Evolutionary conservation across 345 rosid species (phyloP).

Genomic region (Fremontodendron californicum): DNA sequence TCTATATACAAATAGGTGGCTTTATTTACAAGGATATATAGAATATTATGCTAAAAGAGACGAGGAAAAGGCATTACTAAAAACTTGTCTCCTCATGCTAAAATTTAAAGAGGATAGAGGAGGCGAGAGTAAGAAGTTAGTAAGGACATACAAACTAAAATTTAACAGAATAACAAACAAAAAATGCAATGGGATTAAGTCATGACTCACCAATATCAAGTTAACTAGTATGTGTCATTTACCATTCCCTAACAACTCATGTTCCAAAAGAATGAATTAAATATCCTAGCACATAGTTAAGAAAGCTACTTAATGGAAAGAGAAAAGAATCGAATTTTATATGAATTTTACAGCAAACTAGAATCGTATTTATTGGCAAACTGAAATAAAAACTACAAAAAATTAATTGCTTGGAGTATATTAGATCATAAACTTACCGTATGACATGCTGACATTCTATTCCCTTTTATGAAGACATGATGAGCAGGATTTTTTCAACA

Average conservation of each 20-base stretch:
- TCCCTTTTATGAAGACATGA: constrained; percentile 28
- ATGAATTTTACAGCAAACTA: neutral
- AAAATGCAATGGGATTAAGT: neutral
- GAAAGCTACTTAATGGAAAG: neutral
- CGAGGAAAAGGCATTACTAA: neutral
- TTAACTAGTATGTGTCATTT: neutral
- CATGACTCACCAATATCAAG: neutral
- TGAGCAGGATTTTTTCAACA: constrained; percentile 49
- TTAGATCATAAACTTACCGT: neutral
- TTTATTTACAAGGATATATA: neutral
- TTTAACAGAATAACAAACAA: neutral
- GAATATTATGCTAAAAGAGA: neutral
- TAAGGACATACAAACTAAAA: neutral
- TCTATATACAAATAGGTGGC: neutral
- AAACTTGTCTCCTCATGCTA: neutral
- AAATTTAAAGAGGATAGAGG: neutral
- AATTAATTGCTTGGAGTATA: neutral
- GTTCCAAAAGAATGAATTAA: neutral
- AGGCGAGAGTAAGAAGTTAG: neutral
- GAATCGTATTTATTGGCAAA: neutral
- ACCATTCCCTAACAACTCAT: neutral
- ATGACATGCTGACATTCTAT: neutral
- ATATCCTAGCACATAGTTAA: neutral
- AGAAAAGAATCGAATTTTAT: neutral
- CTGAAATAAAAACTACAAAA: neutral